A percentile compares a stretch with the other conserved stretches of the same genome.
phyloP scores from a whole-genome alignment of 345 rosid genomes.

The Odontarrhena argentea region DNA sequence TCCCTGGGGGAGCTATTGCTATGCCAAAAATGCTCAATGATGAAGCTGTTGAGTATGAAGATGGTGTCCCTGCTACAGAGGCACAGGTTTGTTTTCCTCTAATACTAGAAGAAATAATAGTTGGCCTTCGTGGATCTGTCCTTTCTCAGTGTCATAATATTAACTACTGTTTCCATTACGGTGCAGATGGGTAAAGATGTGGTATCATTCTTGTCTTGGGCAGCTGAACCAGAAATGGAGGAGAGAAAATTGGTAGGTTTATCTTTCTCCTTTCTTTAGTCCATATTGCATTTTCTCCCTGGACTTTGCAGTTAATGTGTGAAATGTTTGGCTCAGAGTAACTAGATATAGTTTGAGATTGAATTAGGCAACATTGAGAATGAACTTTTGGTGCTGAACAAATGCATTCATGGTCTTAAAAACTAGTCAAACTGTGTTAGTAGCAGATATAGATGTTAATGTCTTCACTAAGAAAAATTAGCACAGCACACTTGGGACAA shows the following conservation, averaged over 20 bases:
- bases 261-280: neutral
- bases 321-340: neutral
- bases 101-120: neutral
- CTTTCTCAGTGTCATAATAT: conserved; percentile 13
- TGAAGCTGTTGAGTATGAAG: conserved; percentile 98
- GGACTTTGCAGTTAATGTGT: neutral
- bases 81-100: conserved; percentile 66
- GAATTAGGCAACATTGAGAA: neutral
- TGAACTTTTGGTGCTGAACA: neutral
- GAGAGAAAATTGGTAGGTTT: conserved; percentile 86
- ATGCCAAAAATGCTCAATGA: conserved; percentile 99
- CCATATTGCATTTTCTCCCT: neutral
- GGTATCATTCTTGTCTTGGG: conserved; percentile 89
- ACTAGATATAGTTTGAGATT: conserved; percentile 3
- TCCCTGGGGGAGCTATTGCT: conserved; percentile 99
- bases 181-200: conserved; percentile 99
- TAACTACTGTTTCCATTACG: conserved; percentile 12
- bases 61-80: conserved; percentile 96
- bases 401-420: neutral
- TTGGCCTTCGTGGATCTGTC: neutral
- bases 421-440: neutral
- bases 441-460: neutral
- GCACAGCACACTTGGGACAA: conserved; percentile 11
- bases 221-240: conserved; percentile 99
- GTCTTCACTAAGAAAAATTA: conserved; percentile 1